Conservation (phyloP, 1,284 basidiomycete genomes). For the Macrocybe sp. region DNA sequence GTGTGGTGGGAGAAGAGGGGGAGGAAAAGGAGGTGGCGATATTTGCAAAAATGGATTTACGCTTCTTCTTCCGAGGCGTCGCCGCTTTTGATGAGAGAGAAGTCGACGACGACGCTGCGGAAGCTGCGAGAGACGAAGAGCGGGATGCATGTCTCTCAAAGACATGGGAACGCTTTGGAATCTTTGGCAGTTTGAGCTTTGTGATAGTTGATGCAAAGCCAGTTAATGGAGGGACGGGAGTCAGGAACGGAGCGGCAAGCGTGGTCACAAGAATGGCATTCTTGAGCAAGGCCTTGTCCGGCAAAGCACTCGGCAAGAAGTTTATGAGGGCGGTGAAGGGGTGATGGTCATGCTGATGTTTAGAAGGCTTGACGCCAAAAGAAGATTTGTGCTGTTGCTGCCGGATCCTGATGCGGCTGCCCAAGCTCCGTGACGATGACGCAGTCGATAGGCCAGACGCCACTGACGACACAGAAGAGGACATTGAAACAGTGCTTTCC, state of each 20-base stretch:
- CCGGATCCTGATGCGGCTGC: background rate
- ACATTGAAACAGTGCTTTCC: constrained; percentile 2
- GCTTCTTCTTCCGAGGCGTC: too few relatives aligned
- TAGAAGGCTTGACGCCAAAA: background rate
- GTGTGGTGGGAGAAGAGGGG: too few relatives aligned
- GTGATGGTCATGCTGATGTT: constrained; percentile 2
- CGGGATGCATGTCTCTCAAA: constrained; percentile 3
- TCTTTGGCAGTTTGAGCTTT: background rate
- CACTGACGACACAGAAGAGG: constrained; percentile 3
- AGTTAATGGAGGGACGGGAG: background rate
- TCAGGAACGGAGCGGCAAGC: constrained; percentile 28
- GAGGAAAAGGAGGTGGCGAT: too few relatives aligned
- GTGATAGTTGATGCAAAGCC: background rate
- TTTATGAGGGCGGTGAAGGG: constrained; percentile 32
- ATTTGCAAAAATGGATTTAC: too few relatives aligned
- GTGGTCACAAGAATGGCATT: constrained; percentile 33
- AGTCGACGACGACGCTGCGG: background rate
- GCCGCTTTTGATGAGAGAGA: background rate
- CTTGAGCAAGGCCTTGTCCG: constrained; percentile 31
- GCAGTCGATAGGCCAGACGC: background rate
- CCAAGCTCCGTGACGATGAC: background rate
- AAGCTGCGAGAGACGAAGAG: background rate
- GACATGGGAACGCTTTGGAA: constrained; percentile 1
- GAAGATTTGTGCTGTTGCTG: background rate
- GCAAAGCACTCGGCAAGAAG: constrained; percentile 25